These are phyloP conservation scores for Collybiopsis confluens DNA, from an alignment of 768 basidiomycete species.

Conservation along the genomic window DNA sequence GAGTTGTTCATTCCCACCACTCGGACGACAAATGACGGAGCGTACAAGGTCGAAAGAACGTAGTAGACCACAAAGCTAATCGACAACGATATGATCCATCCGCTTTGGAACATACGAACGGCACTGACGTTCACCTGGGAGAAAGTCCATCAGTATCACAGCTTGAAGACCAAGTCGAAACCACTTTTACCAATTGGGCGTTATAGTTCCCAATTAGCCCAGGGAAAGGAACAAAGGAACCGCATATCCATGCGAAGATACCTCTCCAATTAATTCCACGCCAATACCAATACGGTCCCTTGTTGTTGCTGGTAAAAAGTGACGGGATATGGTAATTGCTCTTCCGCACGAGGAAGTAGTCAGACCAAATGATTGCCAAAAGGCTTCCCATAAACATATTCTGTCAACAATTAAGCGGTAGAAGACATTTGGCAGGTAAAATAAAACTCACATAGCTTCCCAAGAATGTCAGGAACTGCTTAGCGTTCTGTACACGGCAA, in stretches of 20 bases:
- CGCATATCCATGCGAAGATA: background rate
- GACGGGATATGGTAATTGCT: conserved; percentile 1
- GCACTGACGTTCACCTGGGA: background rate
- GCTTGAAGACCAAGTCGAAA: background rate
- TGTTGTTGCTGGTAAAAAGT: background rate
- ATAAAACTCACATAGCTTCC: conserved; percentile 1
- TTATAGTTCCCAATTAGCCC: conserved; percentile 4
- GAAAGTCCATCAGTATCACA: background rate
- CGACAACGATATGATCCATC: background rate
- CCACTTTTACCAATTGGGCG: background rate
- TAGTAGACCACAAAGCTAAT: conserved; percentile 4
- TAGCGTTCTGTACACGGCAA: background rate
- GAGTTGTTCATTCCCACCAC: too few relatives aligned
- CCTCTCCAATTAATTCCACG: conserved; percentile 4
- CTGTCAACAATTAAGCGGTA: background rate
- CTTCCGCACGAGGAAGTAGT: conserved; percentile 5
- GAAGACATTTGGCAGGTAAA: background rate
- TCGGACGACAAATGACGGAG: background rate
- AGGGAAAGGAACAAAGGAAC: conserved; percentile 3
- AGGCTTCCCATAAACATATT: conserved; percentile 6
- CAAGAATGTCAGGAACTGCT: background rate
- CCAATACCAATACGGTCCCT: conserved; percentile 2
- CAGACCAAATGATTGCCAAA: background rate
- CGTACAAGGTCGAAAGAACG: background rate
- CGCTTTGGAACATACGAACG: conserved; percentile 2